Percentiles rank a stretch among this genome's conserved stretches.
phyloP scores from a whole-genome alignment of 345 rosid genomes.

The Schrenkiella parvula region DNA sequence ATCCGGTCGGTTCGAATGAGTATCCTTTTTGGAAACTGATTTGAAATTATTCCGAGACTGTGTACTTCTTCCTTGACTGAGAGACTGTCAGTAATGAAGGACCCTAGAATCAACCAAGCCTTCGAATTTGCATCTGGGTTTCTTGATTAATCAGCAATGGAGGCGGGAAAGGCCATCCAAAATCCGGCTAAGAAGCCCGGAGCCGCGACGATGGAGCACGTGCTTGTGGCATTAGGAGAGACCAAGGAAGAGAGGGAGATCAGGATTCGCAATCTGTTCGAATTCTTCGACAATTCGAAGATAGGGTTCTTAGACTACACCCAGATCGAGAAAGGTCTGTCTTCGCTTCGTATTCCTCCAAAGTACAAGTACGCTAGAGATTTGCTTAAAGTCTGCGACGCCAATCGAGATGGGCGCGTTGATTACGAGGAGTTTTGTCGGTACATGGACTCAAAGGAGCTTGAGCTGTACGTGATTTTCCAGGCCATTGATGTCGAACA shows the following conservation, averaged over 20 bases:
- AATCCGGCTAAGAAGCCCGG: conserved; percentile 46
- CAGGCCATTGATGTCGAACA: conserved; percentile 73
- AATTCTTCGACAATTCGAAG: conserved; percentile 61
- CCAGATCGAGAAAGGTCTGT: conserved; percentile 83
- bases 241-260: conserved; percentile 79
- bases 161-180: conserved; percentile 28
- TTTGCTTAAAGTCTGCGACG: conserved; percentile 69
- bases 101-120: conserved; percentile 5
- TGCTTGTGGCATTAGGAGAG: conserved; percentile 67
- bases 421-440: conserved; percentile 81
- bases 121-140: background rate
- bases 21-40: background rate
- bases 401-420: conserved; percentile 82
- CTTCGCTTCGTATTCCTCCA: conserved; percentile 68
- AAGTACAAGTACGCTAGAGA: conserved; percentile 81
- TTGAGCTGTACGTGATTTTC: conserved; percentile 62
- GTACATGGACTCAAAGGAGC: conserved; percentile 86
- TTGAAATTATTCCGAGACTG: background rate
- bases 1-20: too few relatives aligned
- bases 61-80: too few relatives aligned
- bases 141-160: conserved; percentile 15
- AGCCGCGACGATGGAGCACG: conserved; percentile 70
- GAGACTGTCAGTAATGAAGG: background rate
- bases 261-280: conserved; percentile 62
- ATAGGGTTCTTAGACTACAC: conserved; percentile 64